Conservation (phyloP, 768 basidiomycete genomes). For the Suillus alpinus region DNA sequence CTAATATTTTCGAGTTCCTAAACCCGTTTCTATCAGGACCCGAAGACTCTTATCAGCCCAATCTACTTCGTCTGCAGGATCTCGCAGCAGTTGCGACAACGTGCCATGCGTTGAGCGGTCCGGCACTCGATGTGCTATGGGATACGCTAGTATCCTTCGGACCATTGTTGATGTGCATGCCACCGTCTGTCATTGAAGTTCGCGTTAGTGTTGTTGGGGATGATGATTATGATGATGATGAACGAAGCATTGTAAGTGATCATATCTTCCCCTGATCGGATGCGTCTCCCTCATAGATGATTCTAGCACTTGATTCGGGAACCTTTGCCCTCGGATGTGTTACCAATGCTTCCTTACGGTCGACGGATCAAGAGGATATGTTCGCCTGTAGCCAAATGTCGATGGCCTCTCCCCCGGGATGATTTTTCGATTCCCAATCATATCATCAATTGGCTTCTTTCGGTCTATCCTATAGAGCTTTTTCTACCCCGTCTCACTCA, state of each 20-base stretch:
- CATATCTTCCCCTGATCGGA: background rate
- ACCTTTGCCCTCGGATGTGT: background rate
- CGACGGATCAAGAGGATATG: background rate
- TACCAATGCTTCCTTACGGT: background rate
- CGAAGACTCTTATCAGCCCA: background rate
- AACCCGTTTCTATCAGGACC: background rate
- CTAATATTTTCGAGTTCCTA: background rate
- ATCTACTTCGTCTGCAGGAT: background rate
- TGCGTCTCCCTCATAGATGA: background rate
- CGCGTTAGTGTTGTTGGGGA: no score
- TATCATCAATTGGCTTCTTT: background rate
- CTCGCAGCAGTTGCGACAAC: constrained; percentile 6
- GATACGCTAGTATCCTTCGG: constrained; percentile 1
- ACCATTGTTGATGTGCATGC: constrained; percentile 5
- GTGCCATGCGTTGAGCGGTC: constrained; percentile 6
- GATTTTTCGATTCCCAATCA: background rate
- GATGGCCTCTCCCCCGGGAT: background rate
- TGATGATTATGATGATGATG: background rate
- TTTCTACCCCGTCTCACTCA: background rate
- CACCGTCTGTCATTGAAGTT: background rate
- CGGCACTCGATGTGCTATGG: constrained; percentile 9
- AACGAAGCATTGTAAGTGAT: background rate
- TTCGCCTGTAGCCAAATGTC: background rate
- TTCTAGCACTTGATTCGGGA: background rate
- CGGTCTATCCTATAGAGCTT: background rate